Evolutionary conservation across 495 filamentous ascomycete species (phyloP).

Genomic region (Xylaria cubensis): DNA sequence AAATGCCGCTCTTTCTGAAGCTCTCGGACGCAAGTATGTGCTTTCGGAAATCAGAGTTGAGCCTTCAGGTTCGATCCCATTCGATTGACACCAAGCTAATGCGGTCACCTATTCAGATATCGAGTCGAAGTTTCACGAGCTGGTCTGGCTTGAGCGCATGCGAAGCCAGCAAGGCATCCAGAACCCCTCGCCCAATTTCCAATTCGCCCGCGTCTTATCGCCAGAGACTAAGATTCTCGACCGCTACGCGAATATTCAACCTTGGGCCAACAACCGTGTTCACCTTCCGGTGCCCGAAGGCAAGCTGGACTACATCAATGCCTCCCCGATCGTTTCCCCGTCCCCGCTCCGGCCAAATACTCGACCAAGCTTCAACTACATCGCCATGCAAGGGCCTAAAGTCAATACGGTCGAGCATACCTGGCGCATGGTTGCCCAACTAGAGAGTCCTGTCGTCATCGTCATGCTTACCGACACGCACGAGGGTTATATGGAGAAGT

Average conservation of each 20-base stretch:
- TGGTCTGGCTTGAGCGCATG: conserved; percentile 67
- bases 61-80: conserved; percentile 22
- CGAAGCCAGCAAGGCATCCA: conserved; percentile 55
- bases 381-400: conserved; percentile 82
- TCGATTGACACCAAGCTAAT: conserved; percentile 30
- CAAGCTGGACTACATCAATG: conserved; percentile 92
- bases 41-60: conserved; percentile 14
- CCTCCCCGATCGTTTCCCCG: conserved; percentile 79
- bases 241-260: conserved; percentile 84
- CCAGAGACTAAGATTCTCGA: conserved; percentile 66
- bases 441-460: conserved; percentile 80
- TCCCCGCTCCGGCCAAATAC: conserved; percentile 63
- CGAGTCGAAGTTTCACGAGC: conserved; percentile 62
- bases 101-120: conserved; percentile 46
- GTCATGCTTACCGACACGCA: conserved; percentile 95
- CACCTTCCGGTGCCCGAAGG: conserved; percentile 82
- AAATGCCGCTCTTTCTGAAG: conserved; percentile 55
- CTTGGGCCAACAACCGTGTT: conserved; percentile 85
- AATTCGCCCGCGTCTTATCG: conserved; percentile 60
- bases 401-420: conserved; percentile 72
- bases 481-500: conserved; percentile 75
- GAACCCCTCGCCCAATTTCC: conserved; percentile 55
- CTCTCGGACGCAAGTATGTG: conserved; percentile 42
- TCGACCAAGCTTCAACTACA: conserved; percentile 53
- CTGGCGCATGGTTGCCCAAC: conserved; percentile 96